Evolutionary conservation across 305 asterid species (phyloP).

Genomic region (Petunia hybrid): DNA sequence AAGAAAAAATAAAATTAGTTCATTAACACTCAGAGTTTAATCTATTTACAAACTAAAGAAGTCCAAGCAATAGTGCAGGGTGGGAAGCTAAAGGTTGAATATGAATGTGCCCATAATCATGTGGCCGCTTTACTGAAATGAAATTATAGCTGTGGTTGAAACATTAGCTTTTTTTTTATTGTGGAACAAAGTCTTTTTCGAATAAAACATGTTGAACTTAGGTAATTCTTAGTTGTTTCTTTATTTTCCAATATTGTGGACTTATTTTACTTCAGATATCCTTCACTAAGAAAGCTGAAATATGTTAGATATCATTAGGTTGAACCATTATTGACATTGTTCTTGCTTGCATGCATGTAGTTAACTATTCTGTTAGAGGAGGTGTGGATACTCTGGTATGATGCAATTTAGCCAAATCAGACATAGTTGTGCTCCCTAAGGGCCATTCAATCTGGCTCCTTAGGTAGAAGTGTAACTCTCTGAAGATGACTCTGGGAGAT

Average conservation of each 20-base stretch:
- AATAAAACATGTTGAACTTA: not conserved
- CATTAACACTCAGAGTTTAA: not conserved
- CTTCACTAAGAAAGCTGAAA: not conserved
- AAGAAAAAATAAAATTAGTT: too few relatives aligned
- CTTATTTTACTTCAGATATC: slow-evolving; percentile 5
- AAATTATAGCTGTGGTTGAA: not conserved
- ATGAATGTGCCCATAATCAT: not conserved
- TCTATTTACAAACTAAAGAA: not conserved
- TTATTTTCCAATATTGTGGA: not conserved
- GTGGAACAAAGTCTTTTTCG: slow-evolving; percentile 11
- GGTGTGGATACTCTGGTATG: slow-evolving; percentile 42
- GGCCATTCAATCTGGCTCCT: slow-evolving; percentile 38
- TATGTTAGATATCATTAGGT: not conserved
- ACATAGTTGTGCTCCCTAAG: slow-evolving; percentile 53
- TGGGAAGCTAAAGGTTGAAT: not conserved
- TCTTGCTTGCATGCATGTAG: slow-evolving; percentile 5
- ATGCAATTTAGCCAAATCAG: slow-evolving; percentile 62
- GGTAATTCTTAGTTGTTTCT: not conserved
- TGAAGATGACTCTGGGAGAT: slow-evolving; percentile 46
- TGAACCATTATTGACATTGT: not conserved
- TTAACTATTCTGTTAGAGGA: not conserved
- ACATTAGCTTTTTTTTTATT: not conserved
- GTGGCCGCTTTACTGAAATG: not conserved
- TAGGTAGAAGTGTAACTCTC: slow-evolving; percentile 51
- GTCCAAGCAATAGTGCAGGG: not conserved